A percentile compares a stretch with the other conserved stretches of the same genome.
Conservation (phyloP, 2,329 filamentous ascomycete species). For the Alternaria infectoria region DNA sequence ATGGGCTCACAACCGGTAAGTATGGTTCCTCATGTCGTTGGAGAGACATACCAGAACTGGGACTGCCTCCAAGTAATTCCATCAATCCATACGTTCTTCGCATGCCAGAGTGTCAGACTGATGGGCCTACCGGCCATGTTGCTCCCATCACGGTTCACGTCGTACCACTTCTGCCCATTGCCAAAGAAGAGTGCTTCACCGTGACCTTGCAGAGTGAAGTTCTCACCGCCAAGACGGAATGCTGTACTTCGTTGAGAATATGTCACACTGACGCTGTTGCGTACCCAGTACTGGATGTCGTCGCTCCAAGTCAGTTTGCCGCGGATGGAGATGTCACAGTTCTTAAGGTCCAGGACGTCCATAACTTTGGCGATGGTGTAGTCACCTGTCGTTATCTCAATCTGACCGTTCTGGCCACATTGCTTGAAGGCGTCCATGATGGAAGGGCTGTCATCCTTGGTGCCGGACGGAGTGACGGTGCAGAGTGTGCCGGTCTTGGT, state of each 20-base stretch:
- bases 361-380: slow-evolving; percentile 39
- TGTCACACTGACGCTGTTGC: slow-evolving; percentile 29
- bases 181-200: slow-evolving; percentile 35
- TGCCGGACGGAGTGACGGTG: slow-evolving; percentile 29
- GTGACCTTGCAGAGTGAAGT: slow-evolving; percentile 31
- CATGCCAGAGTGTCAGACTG: slow-evolving; percentile 54
- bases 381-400: slow-evolving; percentile 30
- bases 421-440: slow-evolving; percentile 39
- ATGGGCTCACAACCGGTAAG: fast-evolving
- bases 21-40: neutral
- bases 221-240: slow-evolving; percentile 32
- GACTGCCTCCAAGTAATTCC: slow-evolving; percentile 53
- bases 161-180: slow-evolving; percentile 43
- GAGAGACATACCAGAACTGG: slow-evolving; percentile 55
- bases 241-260: slow-evolving; percentile 31
- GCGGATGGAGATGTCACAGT: slow-evolving; percentile 35
- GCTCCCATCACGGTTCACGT: slow-evolving; percentile 50
- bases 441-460: slow-evolving; percentile 28
- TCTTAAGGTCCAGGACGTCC: slow-evolving; percentile 32
- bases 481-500: slow-evolving; percentile 30
- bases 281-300: slow-evolving; percentile 35
- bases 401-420: slow-evolving; percentile 35
- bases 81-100: slow-evolving; percentile 55
- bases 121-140: slow-evolving; percentile 57
- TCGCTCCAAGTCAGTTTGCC: slow-evolving; percentile 36